Percentiles rank a stretch among this genome's conserved stretches.
These are phyloP conservation scores for Aspergillus puulaauensis DNA, from an alignment of 2,329 filamentous ascomycete genomes.

Conservation along the genomic window DNA sequence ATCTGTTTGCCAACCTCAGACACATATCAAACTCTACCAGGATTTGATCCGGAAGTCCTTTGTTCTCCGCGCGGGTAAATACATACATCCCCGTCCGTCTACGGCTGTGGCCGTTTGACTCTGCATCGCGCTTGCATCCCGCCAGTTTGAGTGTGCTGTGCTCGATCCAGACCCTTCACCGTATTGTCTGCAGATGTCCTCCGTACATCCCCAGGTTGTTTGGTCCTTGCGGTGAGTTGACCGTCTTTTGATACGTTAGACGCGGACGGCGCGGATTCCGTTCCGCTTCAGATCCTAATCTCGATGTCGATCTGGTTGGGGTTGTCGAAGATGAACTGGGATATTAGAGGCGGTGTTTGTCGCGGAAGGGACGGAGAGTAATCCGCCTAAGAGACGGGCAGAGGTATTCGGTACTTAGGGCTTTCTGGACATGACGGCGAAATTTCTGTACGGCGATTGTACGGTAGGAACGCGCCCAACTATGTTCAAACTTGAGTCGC, in stretches of 20 bases:
- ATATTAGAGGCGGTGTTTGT: neutral
- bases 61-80: neutral
- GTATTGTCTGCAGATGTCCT: neutral
- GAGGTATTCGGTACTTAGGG: no score
- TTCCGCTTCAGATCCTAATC: neutral
- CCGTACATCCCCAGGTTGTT: neutral
- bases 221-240: slow-evolving; percentile 1
- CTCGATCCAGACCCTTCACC: neutral
- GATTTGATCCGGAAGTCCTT: neutral
- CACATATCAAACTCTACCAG: slow-evolving; percentile 2
- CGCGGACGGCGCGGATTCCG: neutral
- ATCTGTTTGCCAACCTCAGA: neutral
- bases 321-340: neutral
- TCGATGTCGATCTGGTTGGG: neutral
- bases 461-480: no score
- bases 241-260: neutral
- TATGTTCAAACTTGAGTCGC: no score
- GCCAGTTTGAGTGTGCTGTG: neutral
- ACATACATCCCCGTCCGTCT: neutral
- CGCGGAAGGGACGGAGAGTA: neutral
- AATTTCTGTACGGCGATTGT: no score
- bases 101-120: neutral
- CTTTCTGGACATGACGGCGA: no score
- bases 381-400: no score
- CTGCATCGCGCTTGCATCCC: no score